phyloP scores from a whole-genome alignment of 164 flowering plant genomes.

The Umbilicus rupestris region DNA sequence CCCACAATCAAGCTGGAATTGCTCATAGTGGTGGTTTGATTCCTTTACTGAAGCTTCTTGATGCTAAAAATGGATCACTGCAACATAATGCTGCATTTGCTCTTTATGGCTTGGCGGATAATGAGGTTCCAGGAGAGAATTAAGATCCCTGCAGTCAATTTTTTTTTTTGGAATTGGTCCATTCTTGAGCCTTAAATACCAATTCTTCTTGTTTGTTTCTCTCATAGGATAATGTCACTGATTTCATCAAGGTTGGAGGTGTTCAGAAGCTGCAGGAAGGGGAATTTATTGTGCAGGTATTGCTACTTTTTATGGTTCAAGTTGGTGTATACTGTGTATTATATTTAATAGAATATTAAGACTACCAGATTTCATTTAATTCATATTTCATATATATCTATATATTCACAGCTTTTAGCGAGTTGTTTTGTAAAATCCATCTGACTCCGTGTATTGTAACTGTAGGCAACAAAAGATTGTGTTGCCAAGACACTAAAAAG shows the following conservation, averaged over 20 bases:
- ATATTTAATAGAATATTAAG: background rate
- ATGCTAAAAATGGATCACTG: constrained; percentile 86
- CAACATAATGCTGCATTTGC: constrained; percentile 99
- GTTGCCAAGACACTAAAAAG: constrained; percentile 93
- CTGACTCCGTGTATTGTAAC: background rate
- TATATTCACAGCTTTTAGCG: background rate
- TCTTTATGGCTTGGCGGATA: constrained; percentile 96
- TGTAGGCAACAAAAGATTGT: constrained; percentile 94
- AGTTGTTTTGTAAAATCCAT: background rate
- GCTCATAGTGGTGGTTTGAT: constrained; percentile 74
- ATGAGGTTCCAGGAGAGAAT: constrained; percentile 44
- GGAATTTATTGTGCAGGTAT: constrained; percentile 95
- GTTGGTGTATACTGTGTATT: background rate
- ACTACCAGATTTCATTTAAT: background rate
- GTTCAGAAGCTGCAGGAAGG: constrained; percentile 97
- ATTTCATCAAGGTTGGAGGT: constrained; percentile 90
- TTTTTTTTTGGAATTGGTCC: background rate
- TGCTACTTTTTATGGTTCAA: background rate
- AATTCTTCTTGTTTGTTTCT: constrained; percentile 1
- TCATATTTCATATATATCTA: background rate
- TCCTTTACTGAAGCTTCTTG: constrained; percentile 88
- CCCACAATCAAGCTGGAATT: constrained; percentile 96
- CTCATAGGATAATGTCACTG: constrained; percentile 82
- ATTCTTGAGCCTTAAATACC: background rate
- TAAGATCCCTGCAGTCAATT: background rate